Evolutionary conservation across 2,329 filamentous ascomycete genomes (phyloP), one percentile per base, ranked within the genome.

Genomic region (Bipolaris oryzae): DNA sequence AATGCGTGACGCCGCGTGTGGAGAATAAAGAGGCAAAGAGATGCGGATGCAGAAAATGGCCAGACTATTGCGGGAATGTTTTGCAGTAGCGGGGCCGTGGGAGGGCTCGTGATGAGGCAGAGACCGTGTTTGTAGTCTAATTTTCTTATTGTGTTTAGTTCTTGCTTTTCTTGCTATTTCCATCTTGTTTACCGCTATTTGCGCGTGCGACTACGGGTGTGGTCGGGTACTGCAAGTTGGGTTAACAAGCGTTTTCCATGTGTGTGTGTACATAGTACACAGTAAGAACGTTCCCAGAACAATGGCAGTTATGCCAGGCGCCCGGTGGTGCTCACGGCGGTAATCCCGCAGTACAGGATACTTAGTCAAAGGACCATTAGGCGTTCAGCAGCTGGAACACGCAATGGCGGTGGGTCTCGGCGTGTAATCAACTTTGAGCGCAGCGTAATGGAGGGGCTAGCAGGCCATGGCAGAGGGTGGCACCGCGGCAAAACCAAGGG

Each of bases 401-500:
- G 45, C 45, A 47, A 47, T 38, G 18, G 31, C 5, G 21, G 44
- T 47, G 44, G 44, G 20, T 34, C 44, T 20, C 44, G 31, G 31
- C 31, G 31, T 47, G 18, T 46, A 15, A 9, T 44, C 41, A 28
- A 31, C 20, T 23, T 7, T 28, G 25, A 20, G 25, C 43, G 33
- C 33, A 34, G 15, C 18, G 34, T 20, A 38, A 25, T 21, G 46
- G 35, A 41, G 46, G 46, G 46, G 38, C 13, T 20, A 7, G 34
- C n/a, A 7, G 34, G 34, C n/a, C 34, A 35, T 35, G 9, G 16
- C 45, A 7, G 45, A 33, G 37, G 28, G 38, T 35, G 11, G 45
- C 37, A 38, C 45, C 34, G 33, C 45, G 45, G 45, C 45, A 38
- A 42, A 51, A 46, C 46, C 39, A 47, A 43, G 37, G 53, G 50